Base-by-base conservation (phyloP, 2,329 filamentous ascomycete genomes). In the Alternaria gaisen region DNA sequence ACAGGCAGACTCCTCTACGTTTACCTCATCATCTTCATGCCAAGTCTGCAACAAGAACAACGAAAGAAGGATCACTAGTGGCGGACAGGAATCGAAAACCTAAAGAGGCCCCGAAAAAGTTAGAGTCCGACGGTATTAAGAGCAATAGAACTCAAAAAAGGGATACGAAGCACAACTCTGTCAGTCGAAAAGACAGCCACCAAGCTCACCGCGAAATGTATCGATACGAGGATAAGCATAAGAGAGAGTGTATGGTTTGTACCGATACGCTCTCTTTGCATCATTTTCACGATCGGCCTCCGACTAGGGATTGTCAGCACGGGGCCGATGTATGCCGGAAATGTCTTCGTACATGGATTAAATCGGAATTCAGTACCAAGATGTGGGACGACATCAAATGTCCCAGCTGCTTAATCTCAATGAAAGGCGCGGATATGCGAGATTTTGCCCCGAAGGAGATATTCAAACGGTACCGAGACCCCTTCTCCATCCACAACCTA, bases 381-480 rank as follows among this genome's bases (percentile, higher is more conserved):
- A 70, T 78, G 2, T 83, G 82, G 80, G 80, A 82, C 34, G 77
- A 83, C 10, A 80, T 88, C 41, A 76, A 75, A 44, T 89, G 86
- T 53, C 85, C 85, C 3, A 42, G 48, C 6, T 89, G 86, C 63
- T 66, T 77, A 3, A 75, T 74, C 26, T 64, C 68, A 0, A 73
- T 88, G 2, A 67, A 76, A 9, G 82, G 83, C 61, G 70, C 75
- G 16, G 82, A 84, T 18, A 78, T 88, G 3, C 77, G 80, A 59
- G 73, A 74, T 0, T 82, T 81, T 54, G 84, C 85, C 3, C 46
- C 46, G 3, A 48, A 48, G 20, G 46, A 36, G 1, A 3, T 48
- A 0, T 20, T 48, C 4, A 48, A 36, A 24, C 30, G 46, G 46
- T 48, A 34, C 28, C 16, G 28, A 22, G 18, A 20, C 28, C 18